Base-by-base conservation (phyloP, 2,329 filamentous ascomycete species). In the Colletotrichum sansevieriae region DNA sequence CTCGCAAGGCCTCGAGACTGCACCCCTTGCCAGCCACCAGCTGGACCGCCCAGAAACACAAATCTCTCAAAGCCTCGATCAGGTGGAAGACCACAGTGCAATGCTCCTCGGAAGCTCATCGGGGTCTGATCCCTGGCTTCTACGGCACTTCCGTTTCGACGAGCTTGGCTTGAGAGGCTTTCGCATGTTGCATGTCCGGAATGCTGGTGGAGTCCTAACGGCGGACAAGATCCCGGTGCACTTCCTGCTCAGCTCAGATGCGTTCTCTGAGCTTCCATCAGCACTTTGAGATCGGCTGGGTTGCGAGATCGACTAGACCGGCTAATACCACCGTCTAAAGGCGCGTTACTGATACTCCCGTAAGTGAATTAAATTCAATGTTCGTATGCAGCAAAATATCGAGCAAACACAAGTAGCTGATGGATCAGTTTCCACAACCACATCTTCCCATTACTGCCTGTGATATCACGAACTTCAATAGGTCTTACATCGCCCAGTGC, bases 131-230 rank as follows among this genome's bases (percentile, higher is more conserved):
- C 77, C 77, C 0, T 79, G 78, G 76, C 71, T 80, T 4, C 71
- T 79, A 20, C 67, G 78, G 18, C 78, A 80, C 65, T 79, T 77
- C 64, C 74, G 73, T 11, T 80, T 78, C 51, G 77, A 80, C 56
- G 77, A 79, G 54, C 72, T 76, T 22, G 78, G 78, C 1, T 74
- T 80, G 64, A 75, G 76, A 9, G 72, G 73, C 22, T 78, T 79
- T 33, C 75, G 79, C 66, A 77, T 76, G 57, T 72, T 79, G 9
- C 77, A 79, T 63, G 76, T 78, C 61, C 77, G 78, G n/a, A 78
- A 79, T 68, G 78, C 76, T 5, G 78, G 78, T 2, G 78, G 78
- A 9, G 76, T 79, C 18, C 78, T 77, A 0, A 76, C 75, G 2
- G 70, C 71, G 2, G 76, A 78, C 7, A 73, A 75, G 61, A 78